Base-by-base conservation (phyloP, 495 filamentous ascomycete species). In the Trichoderma asperelloides region DNA sequence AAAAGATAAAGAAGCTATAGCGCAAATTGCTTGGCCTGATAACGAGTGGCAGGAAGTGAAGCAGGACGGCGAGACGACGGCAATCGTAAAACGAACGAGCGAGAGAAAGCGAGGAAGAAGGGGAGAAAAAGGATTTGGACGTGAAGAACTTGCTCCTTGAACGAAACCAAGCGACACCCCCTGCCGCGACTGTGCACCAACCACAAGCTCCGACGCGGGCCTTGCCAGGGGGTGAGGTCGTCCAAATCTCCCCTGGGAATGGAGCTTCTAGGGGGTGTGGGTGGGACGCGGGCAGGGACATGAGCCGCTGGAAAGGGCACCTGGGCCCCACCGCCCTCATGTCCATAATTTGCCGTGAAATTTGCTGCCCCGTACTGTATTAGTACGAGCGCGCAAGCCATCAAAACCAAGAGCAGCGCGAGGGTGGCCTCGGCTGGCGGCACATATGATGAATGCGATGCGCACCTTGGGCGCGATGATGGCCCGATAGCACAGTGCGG, bases 91-190 rank as follows among this genome's bases (percentile, higher is more conserved):
- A 6, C 33, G 33, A 41, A 41, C 7, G 64, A 55, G 23, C 30
- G 43, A 51, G 25, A 55, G 43, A 66, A n/a, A 13, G 43, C 64
- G 43, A 66, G 33, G 25, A 66, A 55, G 64, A 30, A 64, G 62
- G 62, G 40, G 62, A 43, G 40, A 64, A 43, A 43, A 64, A 28
- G 62, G 55, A 60, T 37, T 37, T 37, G 33, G 33, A 37, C 13
- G 43, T 28, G 55, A 60, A 60, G 55, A 60, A 60, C 55, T 21
- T 60, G 55, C 15, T 60, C 55, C 55, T 60, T 23, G 55, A 25
- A 60, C 55, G 55, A 60, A 60, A 60, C 55, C 55, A 60, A 30
- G 55, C 55, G 55, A 25, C 55, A 60, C 55, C 55, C 55, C 55
- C 55, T 60, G 55, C 55, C 28, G 55, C 55, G 55, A 18, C 3